Conservation (phyloP, 176 grass and related monocot species). For the Themeda triandra region DNA sequence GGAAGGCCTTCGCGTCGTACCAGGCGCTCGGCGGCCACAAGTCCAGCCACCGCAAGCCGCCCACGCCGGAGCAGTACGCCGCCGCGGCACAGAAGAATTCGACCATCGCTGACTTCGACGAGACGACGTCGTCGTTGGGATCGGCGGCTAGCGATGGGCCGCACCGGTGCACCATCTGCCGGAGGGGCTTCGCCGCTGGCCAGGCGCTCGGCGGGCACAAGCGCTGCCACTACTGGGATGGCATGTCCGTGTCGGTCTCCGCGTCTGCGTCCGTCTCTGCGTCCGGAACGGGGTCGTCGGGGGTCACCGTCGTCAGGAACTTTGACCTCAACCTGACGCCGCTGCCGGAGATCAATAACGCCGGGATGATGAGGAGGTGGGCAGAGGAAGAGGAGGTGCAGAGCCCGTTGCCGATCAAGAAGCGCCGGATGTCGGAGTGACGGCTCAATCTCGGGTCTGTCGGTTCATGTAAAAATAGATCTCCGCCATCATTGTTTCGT, state of each 20-base stretch:
- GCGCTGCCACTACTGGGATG: conserved; percentile 80
- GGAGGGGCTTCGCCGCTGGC: conserved; percentile 57
- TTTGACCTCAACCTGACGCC: conserved; percentile 83
- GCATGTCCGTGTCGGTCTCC: conserved; percentile 29
- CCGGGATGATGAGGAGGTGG: conserved; percentile 45
- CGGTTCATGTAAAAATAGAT: not conserved
- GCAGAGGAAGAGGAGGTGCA: conserved; percentile 70
- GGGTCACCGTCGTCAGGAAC: conserved; percentile 34
- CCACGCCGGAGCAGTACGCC: not conserved
- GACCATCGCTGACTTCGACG: not conserved
- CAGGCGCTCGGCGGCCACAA: conserved; percentile 92
- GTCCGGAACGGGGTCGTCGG: conserved; percentile 23
- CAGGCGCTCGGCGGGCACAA: conserved; percentile 93
- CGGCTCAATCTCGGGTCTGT: not conserved
- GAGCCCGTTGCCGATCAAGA: conserved; percentile 66
- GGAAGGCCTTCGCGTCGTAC: conserved; percentile 74
- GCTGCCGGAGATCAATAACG: not conserved
- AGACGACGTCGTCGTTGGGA: not conserved
- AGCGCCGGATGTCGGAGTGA: conserved; percentile 12
- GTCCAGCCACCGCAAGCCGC: conserved; percentile 74
- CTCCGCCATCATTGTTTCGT: not conserved
- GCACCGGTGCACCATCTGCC: conserved; percentile 74
- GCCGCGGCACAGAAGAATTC: not conserved
- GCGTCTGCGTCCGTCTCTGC: conserved; percentile 2
- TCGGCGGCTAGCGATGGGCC: conserved; percentile 12